These are phyloP conservation scores for Tilletia walkeri DNA, from an alignment of 1,284 basidiomycete species.

Conservation along the genomic window DNA sequence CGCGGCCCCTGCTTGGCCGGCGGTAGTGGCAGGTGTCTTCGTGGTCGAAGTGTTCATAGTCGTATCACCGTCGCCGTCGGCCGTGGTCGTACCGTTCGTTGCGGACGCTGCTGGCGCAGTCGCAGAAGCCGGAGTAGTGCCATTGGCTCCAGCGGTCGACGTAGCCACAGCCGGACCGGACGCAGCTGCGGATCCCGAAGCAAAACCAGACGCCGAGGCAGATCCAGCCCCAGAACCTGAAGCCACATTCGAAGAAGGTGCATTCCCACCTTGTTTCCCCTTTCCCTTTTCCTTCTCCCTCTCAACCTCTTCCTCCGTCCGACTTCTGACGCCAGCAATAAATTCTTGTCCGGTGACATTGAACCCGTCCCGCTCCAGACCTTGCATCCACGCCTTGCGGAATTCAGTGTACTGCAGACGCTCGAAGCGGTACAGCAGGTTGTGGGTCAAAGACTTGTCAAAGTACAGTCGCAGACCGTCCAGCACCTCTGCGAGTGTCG, in stretches of 20 bases:
- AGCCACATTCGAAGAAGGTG: too few relatives aligned
- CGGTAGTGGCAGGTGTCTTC: too few relatives aligned
- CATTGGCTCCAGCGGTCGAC: too few relatives aligned
- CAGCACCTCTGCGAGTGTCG: slow-evolving; percentile 73
- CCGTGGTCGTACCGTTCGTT: neutral
- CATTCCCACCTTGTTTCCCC: neutral
- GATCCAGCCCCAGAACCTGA: too few relatives aligned
- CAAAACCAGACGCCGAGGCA: too few relatives aligned
- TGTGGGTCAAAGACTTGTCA: slow-evolving; percentile 82
- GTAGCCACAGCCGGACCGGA: too few relatives aligned
- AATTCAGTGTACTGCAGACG: slow-evolving; percentile 84
- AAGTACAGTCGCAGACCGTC: slow-evolving; percentile 91
- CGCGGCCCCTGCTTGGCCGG: neutral
- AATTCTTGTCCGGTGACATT: slow-evolving; percentile 7
- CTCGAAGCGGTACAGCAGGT: slow-evolving; percentile 90
- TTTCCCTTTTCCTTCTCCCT: slow-evolving; percentile 54
- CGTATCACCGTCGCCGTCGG: neutral
- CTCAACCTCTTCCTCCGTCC: slow-evolving; percentile 42
- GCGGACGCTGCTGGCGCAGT: neutral
- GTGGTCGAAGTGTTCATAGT: neutral
- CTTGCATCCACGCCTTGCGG: slow-evolving; percentile 63
- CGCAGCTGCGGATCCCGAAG: too few relatives aligned
- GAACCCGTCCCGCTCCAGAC: slow-evolving; percentile 4
- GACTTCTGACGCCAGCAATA: neutral
- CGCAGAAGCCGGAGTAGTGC: too few relatives aligned